A percentile compares a stretch with the other conserved stretches of the same genome.
Conservation (phyloP, 2,329 filamentous ascomycete genomes). For the Ceratocystis huliohia region DNA sequence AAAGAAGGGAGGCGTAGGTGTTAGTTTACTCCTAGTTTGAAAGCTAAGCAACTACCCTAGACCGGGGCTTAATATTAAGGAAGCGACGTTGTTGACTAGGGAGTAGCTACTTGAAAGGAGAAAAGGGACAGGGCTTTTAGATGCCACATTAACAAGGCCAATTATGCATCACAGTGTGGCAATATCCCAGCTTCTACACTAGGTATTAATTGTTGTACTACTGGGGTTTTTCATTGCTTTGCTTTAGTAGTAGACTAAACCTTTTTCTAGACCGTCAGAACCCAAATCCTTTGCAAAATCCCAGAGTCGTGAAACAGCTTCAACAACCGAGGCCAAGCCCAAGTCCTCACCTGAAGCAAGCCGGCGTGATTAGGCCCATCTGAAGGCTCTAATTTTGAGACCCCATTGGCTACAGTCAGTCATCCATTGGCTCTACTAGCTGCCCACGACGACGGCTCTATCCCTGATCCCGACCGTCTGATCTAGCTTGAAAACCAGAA, state of each 20-base stretch:
- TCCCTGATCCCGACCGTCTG: constrained; percentile 9
- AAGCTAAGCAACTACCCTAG: neutral
- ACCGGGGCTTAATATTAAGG: constrained; percentile 6
- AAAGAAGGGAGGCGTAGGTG: neutral
- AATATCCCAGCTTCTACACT: neutral
- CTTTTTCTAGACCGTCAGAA: neutral
- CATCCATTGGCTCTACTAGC: neutral
- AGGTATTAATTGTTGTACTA: neutral
- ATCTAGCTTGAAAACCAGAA: neutral
- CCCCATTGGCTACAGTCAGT: neutral
- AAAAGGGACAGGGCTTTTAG: neutral
- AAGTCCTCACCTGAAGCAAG: constrained; percentile 3
- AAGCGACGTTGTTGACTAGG: neutral
- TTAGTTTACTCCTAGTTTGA: neutral
- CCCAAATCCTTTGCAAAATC: neutral
- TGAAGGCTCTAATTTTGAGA: neutral
- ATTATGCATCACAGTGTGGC: neutral
- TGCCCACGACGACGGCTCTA: neutral
- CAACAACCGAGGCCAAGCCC: neutral
- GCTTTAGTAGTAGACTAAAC: too few species aligned
- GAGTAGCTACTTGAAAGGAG: neutral
- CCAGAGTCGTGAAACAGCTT: neutral
- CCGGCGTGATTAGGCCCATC: neutral
- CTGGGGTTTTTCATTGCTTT: neutral
- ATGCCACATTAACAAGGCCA: constrained; percentile 1